Evolutionary conservation across 352 stramenopile species (phyloP).

Genomic region (Achlya hypogyna): DNA sequence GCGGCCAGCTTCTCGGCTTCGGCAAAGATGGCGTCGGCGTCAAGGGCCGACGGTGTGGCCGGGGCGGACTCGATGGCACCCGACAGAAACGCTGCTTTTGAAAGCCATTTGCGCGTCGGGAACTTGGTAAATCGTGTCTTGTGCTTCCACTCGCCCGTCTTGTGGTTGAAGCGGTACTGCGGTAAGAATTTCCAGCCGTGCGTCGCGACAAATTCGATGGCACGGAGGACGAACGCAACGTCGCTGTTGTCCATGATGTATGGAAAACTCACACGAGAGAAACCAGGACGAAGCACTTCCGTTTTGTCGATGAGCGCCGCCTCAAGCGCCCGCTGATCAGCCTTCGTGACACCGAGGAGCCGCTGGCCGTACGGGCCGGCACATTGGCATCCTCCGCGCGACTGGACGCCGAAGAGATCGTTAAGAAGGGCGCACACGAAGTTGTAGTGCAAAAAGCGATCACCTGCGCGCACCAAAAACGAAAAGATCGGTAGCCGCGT

Average conservation of each 20-base stretch:
- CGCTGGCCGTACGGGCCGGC: constrained; percentile 90
- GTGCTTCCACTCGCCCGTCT: constrained; percentile 91
- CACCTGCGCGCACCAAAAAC: constrained; percentile 84
- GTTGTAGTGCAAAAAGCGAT: constrained; percentile 95
- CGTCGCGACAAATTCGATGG: constrained; percentile 88
- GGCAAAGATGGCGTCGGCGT: constrained; percentile 44
- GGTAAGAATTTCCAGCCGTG: constrained; percentile 91
- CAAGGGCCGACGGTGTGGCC: too few relatives aligned
- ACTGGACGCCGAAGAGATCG: constrained; percentile 96
- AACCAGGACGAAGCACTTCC: constrained; percentile 92
- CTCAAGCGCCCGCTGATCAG: constrained; percentile 60
- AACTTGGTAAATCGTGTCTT: constrained; percentile 26
- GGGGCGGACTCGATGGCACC: too few relatives aligned
- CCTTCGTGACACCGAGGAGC: constrained; percentile 84
- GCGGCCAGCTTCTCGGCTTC: constrained; percentile 29
- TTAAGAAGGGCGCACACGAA: constrained; percentile 96
- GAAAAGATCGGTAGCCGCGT: constrained; percentile 92
- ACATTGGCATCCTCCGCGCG: constrained; percentile 87
- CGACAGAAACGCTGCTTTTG: constrained; percentile 17
- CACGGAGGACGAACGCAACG: constrained; percentile 71
- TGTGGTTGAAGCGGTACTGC: constrained; percentile 91
- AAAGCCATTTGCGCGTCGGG: constrained; percentile 19
- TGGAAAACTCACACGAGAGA: constrained; percentile 86
- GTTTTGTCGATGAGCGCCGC: constrained; percentile 80
- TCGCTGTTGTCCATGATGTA: constrained; percentile 18